Evolutionary conservation across 805 yeast species (phyloP).

Genomic region (Saturnispora diversa): DNA sequence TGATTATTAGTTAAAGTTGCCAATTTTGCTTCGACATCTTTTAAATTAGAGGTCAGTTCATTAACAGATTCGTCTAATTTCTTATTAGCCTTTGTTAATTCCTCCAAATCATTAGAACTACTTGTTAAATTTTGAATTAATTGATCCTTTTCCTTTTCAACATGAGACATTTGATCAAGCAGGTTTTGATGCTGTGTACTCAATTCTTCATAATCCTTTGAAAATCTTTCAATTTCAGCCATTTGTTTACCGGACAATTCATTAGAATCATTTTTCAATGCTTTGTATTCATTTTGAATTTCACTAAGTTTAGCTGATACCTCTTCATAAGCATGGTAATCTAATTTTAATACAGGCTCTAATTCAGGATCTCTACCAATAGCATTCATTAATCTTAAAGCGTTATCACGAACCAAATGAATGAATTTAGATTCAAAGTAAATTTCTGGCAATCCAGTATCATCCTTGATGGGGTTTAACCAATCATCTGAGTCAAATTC

Average conservation of each 20-base stretch:
- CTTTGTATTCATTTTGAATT: slow-evolving; percentile 15
- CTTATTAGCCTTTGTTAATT: slow-evolving; percentile 17
- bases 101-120: slow-evolving; percentile 23
- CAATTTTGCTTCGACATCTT: slow-evolving; percentile 19
- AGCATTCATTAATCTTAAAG: slow-evolving; percentile 56
- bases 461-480: slow-evolving; percentile 51
- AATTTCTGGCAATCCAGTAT: slow-evolving; percentile 81
- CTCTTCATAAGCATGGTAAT: slow-evolving; percentile 51
- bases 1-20: slow-evolving; percentile 17
- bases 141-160: slow-evolving; percentile 25
- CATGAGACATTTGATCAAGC: slow-evolving; percentile 28
- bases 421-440: slow-evolving; percentile 63
- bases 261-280: slow-evolving; percentile 18
- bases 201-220: slow-evolving; percentile 29
- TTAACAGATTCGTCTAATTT: slow-evolving; percentile 32
- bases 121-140: slow-evolving; percentile 19
- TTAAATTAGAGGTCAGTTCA: slow-evolving; percentile 15
- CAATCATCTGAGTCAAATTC: slow-evolving; percentile 47
- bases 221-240: slow-evolving; percentile 19
- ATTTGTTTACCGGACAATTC: slow-evolving; percentile 16
- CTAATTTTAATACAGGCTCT: slow-evolving; percentile 61
- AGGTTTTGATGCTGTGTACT: slow-evolving; percentile 22
- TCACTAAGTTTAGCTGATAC: slow-evolving; percentile 31
- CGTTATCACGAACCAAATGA: slow-evolving; percentile 59
- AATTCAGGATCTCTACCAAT: slow-evolving; percentile 63